Evolutionary conservation across 495 filamentous ascomycete species (phyloP).

Genomic region (Penicillium lagena): DNA sequence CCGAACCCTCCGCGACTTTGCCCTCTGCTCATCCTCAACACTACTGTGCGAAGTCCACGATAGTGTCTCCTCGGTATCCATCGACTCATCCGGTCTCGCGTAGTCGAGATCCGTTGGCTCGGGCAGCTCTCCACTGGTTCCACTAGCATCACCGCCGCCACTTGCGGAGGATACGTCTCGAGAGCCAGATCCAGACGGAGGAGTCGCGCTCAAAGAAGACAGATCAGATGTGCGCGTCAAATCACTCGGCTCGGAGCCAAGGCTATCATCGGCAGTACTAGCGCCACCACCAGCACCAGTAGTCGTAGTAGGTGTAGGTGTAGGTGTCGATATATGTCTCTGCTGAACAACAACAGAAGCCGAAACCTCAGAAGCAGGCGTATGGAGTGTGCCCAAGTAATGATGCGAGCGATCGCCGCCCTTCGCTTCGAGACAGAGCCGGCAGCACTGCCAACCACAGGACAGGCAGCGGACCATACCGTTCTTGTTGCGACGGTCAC

Average conservation of each 20-base stretch:
- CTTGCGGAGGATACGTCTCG: too few relatives aligned
- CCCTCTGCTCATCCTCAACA: neutral
- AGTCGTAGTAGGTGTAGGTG: too few relatives aligned
- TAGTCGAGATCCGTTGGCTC: too few relatives aligned
- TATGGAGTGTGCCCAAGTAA: neutral
- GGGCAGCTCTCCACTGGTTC: too few relatives aligned
- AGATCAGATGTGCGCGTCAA: neutral
- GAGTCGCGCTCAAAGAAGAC: neutral
- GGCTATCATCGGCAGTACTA: too few relatives aligned
- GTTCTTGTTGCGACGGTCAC: constrained; percentile 23
- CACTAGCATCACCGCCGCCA: too few relatives aligned
- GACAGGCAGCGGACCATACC: constrained; percentile 25
- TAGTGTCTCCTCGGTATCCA: neutral
- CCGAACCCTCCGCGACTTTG: neutral
- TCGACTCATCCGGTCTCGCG: neutral
- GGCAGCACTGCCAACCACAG: constrained; percentile 24
- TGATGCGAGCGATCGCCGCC: constrained; percentile 19
- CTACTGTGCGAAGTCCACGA: neutral
- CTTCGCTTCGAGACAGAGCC: constrained; percentile 19
- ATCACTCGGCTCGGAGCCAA: too few relatives aligned
- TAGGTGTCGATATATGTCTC: too few relatives aligned
- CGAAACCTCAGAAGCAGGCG: too few relatives aligned
- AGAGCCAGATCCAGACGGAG: too few relatives aligned
- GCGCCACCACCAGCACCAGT: too few relatives aligned
- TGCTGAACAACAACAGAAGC: too few relatives aligned